These are phyloP conservation scores for Hypoxylon trugodes DNA, from an alignment of 495 filamentous ascomycete species.

Conservation along the genomic window DNA sequence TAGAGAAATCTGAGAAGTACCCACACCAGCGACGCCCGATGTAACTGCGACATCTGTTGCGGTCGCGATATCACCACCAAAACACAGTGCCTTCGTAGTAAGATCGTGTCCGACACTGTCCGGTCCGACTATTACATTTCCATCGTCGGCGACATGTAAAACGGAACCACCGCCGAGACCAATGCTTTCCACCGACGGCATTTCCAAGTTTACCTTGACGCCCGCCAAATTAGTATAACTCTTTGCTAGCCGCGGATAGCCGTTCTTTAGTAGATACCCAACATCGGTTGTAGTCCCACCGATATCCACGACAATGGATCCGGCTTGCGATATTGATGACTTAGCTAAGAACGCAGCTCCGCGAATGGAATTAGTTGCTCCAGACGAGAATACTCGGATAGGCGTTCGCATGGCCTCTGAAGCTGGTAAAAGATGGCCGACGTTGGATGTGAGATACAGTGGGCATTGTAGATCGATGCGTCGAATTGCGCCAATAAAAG, in stretches of 20 bases:
- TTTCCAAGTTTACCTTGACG: conserved; percentile 58
- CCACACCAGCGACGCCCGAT: conserved; percentile 44
- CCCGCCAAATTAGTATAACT: conserved; percentile 55
- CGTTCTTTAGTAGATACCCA: conserved; percentile 52
- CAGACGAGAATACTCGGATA: conserved; percentile 58
- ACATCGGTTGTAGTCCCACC: conserved; percentile 61
- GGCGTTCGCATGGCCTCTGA: conserved; percentile 50
- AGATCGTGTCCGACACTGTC: conserved; percentile 62
- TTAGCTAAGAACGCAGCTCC: conserved; percentile 53
- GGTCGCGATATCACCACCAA: conserved; percentile 58
- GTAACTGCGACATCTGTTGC: conserved; percentile 60
- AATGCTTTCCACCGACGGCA: conserved; percentile 59
- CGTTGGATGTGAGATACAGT: conserved; percentile 59
- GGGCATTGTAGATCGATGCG: conserved; percentile 46
- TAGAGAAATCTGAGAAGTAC: conserved; percentile 34
- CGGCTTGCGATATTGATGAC: conserved; percentile 32
- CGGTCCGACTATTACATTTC: conserved; percentile 53
- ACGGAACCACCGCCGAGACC: conserved; percentile 64
- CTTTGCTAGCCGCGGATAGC: conserved; percentile 55
- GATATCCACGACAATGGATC: conserved; percentile 59
- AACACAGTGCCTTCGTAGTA: conserved; percentile 54
- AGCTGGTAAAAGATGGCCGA: conserved; percentile 53
- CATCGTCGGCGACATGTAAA: conserved; percentile 45
- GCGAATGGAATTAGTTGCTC: conserved; percentile 60
- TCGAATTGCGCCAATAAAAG: conserved; percentile 52